Evolutionary conservation across 2,329 filamentous ascomycete species (phyloP).

Genomic region (Plenodomus lindquistii): DNA sequence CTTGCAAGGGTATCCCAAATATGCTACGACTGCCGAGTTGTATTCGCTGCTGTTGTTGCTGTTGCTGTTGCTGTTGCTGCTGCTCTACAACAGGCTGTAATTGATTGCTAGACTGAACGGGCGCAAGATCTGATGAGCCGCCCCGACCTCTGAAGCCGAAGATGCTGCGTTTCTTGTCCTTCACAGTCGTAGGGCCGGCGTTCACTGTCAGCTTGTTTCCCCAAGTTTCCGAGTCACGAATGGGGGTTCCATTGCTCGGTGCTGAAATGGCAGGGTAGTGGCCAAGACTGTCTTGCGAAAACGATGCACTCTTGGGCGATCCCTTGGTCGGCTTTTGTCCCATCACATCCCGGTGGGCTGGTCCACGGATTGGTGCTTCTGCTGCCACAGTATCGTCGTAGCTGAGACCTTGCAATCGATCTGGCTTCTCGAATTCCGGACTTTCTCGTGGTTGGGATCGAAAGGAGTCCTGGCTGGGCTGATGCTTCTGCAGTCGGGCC

Average conservation of each 20-base stretch:
- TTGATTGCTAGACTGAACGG: constrained; percentile 33
- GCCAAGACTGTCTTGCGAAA: constrained; percentile 32
- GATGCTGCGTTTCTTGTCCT: constrained; percentile 78
- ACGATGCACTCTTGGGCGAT: constrained; percentile 41
- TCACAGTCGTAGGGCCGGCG: constrained; percentile 56
- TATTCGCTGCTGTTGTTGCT: constrained; percentile 11
- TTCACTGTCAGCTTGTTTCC: constrained; percentile 65
- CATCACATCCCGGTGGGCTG: constrained; percentile 36
- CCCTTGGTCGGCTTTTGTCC: constrained; percentile 21
- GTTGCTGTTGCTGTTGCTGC: too few relatives aligned
- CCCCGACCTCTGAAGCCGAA: constrained; percentile 66
- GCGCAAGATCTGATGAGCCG: constrained; percentile 69
- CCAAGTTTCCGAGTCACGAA: constrained; percentile 82
- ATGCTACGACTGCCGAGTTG: constrained; percentile 59
- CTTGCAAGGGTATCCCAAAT: constrained; percentile 82
- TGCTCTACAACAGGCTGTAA: constrained; percentile 25
- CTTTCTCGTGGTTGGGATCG: constrained; percentile 42
- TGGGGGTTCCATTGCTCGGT: constrained; percentile 81
- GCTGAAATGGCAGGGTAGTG: constrained; percentile 68
- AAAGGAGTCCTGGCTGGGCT: constrained; percentile 30
- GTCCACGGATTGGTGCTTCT: constrained; percentile 59
- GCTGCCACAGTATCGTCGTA: constrained; percentile 62
- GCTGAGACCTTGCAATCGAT: constrained; percentile 53
- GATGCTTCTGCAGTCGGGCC: constrained; percentile 48
- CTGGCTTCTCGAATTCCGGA: constrained; percentile 41